phyloP scores from a whole-genome alignment of 495 filamentous ascomycete species.

The Hypoxylon trugodes region DNA sequence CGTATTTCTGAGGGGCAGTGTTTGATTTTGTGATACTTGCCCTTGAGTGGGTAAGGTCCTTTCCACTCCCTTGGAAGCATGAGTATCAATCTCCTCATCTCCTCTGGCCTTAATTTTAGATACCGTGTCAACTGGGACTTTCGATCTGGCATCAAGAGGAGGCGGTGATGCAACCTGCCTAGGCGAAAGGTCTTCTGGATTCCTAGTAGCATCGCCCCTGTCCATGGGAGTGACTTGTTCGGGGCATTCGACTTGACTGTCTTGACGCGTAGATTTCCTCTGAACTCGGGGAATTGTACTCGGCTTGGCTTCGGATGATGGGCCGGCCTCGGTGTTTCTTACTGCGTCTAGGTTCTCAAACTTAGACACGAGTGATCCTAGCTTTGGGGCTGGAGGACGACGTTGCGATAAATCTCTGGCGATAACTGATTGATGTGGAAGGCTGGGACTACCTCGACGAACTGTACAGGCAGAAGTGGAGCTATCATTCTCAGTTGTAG shows the following conservation, averaged over 20 bases:
- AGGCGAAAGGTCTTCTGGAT: slow-evolving; percentile 6
- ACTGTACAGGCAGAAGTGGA: background rate
- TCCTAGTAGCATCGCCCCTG: background rate
- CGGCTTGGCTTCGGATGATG: slow-evolving; percentile 12
- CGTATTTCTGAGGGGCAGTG: slow-evolving; percentile 11
- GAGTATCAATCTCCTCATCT: background rate
- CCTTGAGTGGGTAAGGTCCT: background rate
- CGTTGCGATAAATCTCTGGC: slow-evolving; percentile 16
- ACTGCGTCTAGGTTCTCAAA: slow-evolving; percentile 52
- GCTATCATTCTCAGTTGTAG: background rate
- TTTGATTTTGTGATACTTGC: slow-evolving; percentile 1
- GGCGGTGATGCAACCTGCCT: slow-evolving; percentile 16
- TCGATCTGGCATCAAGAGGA: background rate
- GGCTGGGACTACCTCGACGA: background rate
- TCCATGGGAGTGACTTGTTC: background rate
- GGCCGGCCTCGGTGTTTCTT: slow-evolving; percentile 32
- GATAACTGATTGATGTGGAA: slow-evolving; percentile 4
- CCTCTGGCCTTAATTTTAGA: background rate
- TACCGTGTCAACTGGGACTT: background rate
- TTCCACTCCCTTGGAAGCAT: background rate
- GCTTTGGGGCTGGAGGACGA: slow-evolving; percentile 24
- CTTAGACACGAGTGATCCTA: slow-evolving; percentile 50
- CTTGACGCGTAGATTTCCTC: background rate
- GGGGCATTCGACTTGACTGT: background rate
- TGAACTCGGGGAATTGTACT: slow-evolving; percentile 22